Evolutionary conservation across 2,329 filamentous ascomycete genomes (phyloP), one percentile per base, ranked within the genome.

Genomic region (Diaporthe sp.): DNA sequence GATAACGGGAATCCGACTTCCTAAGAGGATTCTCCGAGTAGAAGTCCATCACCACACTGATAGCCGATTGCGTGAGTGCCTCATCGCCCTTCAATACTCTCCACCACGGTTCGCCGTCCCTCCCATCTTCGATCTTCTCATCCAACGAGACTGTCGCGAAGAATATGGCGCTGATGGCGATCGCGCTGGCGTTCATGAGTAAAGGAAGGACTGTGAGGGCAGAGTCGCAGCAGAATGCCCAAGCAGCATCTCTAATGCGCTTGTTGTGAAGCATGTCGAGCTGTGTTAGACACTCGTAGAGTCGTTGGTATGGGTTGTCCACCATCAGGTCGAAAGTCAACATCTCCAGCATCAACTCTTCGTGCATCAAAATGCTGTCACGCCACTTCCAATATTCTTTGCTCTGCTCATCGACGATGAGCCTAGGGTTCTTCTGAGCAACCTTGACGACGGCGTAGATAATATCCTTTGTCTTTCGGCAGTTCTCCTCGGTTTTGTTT

Each of bases 321-420:
- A 98, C 88, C 83, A 96, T 95, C 60, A 99, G 88, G 82, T 99
- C 97, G 83, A 99, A 99, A 75, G 96, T 98, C 25, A 99, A 88
- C 60, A 92, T 92, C 83, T 98, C 97, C 22, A 99, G 89, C 86
- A 99, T 93, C 57, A 96, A 87, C 82, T 98, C 97, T 84, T 99
- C 97, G 81, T 97, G 95, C 77, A 94, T 93, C 19, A 98, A 87
- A 74, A 99, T 97, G 74, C 93, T 97, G 82, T 99, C 97, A 76
- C 95, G 91, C 97, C 97, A 99, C 80, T 94, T 92, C 97, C 97
- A 99, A 82, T 97, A 99, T 81, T 99, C 97, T 81, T 98, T 98
- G 78, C 94, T 97, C 83, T 98, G 96, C 84, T 98, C 97, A 82
- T 99, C 97, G 70, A 98, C 94, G 71, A 96, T 88, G 75, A 98